A percentile compares a stretch with the other conserved stretches of the same genome.
These are phyloP conservation scores for Myxozyma melibiosi DNA, from an alignment of 805 yeast genomes.

Conservation along the genomic window DNA sequence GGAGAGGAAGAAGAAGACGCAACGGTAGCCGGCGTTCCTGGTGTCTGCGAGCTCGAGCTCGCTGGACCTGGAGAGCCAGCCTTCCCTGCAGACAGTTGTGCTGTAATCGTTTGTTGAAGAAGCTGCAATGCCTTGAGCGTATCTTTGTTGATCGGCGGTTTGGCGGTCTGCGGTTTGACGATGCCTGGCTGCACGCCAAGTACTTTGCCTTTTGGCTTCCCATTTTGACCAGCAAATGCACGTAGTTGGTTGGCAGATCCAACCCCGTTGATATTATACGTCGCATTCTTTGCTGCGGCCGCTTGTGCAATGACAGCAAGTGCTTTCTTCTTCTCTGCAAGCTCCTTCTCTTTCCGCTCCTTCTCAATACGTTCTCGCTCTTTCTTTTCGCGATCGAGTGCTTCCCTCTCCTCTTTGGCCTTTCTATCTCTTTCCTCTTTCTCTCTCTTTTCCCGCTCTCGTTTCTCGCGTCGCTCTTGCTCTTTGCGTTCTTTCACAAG, in stretches of 20 bases:
- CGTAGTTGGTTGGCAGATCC: not conserved
- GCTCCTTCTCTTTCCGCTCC: constrained; percentile 31
- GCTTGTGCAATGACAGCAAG: constrained; percentile 27
- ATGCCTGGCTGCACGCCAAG: constrained; percentile 19
- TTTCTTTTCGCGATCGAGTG: constrained; percentile 35
- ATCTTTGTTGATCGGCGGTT: constrained; percentile 45
- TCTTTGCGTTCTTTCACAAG: constrained; percentile 60
- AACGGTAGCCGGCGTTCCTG: too few relatives aligned
- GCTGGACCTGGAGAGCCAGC: not conserved
- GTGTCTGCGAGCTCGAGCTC: not conserved
- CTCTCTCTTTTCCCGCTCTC: constrained; percentile 38
- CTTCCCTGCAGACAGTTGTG: constrained; percentile 52
- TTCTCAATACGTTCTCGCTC: constrained; percentile 22
- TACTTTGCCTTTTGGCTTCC: constrained; percentile 4
- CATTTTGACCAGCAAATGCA: not conserved
- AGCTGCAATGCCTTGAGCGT: constrained; percentile 76
- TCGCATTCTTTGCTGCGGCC: constrained; percentile 19
- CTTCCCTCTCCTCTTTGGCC: constrained; percentile 40
- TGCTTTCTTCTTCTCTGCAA: constrained; percentile 33
- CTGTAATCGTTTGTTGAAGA: constrained; percentile 81
- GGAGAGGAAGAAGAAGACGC: too few relatives aligned
- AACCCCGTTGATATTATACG: not conserved
- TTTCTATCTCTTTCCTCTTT: constrained; percentile 44
- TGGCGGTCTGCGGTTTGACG: constrained; percentile 15
- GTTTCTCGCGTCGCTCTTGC: constrained; percentile 53